These are phyloP conservation scores for Geopyxis carbonaria DNA, from an alignment of 495 filamentous ascomycete species.

Conservation along the genomic window DNA sequence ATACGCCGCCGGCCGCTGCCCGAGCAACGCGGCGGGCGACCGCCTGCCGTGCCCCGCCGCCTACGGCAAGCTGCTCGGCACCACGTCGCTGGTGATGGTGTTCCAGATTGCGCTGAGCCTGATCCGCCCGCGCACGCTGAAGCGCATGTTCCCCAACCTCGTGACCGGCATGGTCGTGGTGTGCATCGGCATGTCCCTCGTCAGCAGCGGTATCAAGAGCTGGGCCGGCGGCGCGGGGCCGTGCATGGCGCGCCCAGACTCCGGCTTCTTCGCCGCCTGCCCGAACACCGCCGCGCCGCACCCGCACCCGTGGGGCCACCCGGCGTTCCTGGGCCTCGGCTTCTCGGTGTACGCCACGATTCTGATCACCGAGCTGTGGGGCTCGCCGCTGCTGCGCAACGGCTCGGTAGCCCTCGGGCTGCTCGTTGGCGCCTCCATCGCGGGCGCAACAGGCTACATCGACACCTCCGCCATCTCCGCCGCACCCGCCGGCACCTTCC, in stretches of 20 bases:
- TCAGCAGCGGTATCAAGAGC: conserved; percentile 27
- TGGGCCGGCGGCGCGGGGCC: conserved; percentile 28
- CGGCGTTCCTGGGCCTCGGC: conserved; percentile 27
- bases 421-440: conserved; percentile 25
- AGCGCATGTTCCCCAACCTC: conserved; percentile 29
- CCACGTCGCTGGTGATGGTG: conserved; percentile 28
- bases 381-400: conserved; percentile 28
- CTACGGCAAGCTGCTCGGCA: conserved; percentile 27
- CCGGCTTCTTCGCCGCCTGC: conserved; percentile 25
- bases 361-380: conserved; percentile 27
- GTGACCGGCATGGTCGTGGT: conserved; percentile 28
- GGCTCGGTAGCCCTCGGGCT: conserved; percentile 29
- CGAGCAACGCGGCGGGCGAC: conserved; percentile 15
- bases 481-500: conserved; percentile 28
- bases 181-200: conserved; percentile 27
- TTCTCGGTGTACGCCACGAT: conserved; percentile 28
- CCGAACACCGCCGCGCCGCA: conserved; percentile 20
- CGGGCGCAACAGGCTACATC: conserved; percentile 27
- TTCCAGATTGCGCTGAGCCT: conserved; percentile 28
- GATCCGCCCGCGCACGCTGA: conserved; percentile 26
- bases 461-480: conserved; percentile 16
- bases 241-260: conserved; percentile 23
- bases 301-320: conserved; percentile 18
- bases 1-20: conserved; percentile 26
- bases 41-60: conserved; percentile 28